Percentiles rank a stretch among this genome's conserved stretches.
phyloP scores from a whole-genome alignment of 1,284 basidiomycete species.

The Veloboletus limbatus region DNA sequence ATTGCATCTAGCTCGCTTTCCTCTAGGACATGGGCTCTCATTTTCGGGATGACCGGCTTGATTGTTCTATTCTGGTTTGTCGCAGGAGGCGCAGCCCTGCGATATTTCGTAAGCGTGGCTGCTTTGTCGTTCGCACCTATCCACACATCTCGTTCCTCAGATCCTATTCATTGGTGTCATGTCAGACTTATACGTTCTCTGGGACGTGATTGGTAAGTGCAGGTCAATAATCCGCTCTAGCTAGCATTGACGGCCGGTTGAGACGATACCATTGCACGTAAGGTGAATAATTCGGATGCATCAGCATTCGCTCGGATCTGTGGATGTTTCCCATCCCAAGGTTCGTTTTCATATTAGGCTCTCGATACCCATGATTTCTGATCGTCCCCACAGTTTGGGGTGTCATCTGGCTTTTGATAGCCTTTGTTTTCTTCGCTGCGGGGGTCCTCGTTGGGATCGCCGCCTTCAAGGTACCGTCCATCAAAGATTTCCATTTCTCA shows the following conservation, averaged over 20 bases:
- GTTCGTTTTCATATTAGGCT: slow-evolving; percentile 31
- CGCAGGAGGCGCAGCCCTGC: slow-evolving; percentile 63
- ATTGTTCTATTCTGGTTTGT: slow-evolving; percentile 87
- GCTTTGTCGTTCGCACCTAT: background rate
- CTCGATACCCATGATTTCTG: background rate
- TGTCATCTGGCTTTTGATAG: slow-evolving; percentile 85
- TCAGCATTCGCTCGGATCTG: slow-evolving; percentile 86
- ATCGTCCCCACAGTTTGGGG: slow-evolving; percentile 64
- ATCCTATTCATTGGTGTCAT: slow-evolving; percentile 95
- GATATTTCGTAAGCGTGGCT: slow-evolving; percentile 57
- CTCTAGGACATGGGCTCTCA: slow-evolving; percentile 67
- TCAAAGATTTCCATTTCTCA: background rate
- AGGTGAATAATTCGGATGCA: slow-evolving; percentile 91
- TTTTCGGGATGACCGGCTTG: slow-evolving; percentile 72
- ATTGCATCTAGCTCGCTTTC: background rate
- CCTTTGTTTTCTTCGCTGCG: slow-evolving; percentile 77
- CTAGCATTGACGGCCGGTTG: slow-evolving; percentile 13
- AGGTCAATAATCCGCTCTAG: background rate
- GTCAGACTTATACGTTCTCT: slow-evolving; percentile 84
- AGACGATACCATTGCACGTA: slow-evolving; percentile 89
- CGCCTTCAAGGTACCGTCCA: slow-evolving; percentile 72
- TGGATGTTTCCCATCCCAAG: slow-evolving; percentile 74
- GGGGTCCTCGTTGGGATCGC: slow-evolving; percentile 83
- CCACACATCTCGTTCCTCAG: slow-evolving; percentile 37
- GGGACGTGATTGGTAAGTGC: slow-evolving; percentile 78